Evolutionary conservation across 371 early-diverging fungal species (phyloP).

Genomic region (Actinomortierella ambigua): DNA sequence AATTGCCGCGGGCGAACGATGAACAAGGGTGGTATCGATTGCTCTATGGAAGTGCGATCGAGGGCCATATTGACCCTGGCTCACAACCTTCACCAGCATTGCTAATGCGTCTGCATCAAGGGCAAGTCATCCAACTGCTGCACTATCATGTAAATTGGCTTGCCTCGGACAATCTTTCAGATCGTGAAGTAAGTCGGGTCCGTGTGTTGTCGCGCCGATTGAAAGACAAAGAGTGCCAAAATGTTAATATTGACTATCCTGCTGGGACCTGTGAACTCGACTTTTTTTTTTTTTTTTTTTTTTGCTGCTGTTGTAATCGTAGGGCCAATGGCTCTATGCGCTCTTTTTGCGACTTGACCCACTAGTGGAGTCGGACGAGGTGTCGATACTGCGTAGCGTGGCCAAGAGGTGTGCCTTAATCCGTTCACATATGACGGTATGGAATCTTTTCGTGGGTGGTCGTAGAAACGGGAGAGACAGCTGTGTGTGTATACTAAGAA

Average conservation of each 20-base stretch:
- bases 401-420: slow-evolving; percentile 51
- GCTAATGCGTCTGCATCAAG: slow-evolving; percentile 28
- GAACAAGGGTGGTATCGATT: slow-evolving; percentile 28
- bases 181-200: slow-evolving; percentile 15
- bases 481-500: no score
- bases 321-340: slow-evolving; percentile 56
- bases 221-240: neutral
- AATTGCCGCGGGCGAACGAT: slow-evolving; percentile 20
- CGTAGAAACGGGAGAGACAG: slow-evolving; percentile 5
- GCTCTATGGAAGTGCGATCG: slow-evolving; percentile 14
- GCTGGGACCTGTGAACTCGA: neutral
- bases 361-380: slow-evolving; percentile 51
- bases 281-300: neutral
- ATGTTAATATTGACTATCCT: neutral
- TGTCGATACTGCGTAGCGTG: slow-evolving; percentile 49
- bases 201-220: no score
- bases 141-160: slow-evolving; percentile 35
- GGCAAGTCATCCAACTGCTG: slow-evolving; percentile 28
- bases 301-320: slow-evolving; percentile 1
- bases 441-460: neutral
- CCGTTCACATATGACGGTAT: slow-evolving; percentile 43
- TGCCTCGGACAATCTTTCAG: slow-evolving; percentile 24
- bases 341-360: slow-evolving; percentile 54
- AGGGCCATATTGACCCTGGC: neutral
- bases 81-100: slow-evolving; percentile 18